These are phyloP conservation scores for Boletus subparvulus DNA, from an alignment of 768 basidiomycete genomes.

Conservation along the genomic window DNA sequence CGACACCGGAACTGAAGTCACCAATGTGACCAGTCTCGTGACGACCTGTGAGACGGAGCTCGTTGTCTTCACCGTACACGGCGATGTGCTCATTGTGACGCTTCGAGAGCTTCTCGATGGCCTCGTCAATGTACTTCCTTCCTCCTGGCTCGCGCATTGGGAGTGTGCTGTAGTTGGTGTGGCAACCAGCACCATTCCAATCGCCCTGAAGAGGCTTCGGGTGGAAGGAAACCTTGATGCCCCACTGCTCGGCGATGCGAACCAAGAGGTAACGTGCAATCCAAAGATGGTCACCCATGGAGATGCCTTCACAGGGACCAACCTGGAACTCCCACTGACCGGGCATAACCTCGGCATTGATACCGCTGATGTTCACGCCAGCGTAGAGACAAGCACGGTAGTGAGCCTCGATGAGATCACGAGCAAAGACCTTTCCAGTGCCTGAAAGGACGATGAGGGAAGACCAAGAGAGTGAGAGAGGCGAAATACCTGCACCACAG, in stretches of 20 bases:
- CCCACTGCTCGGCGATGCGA: constrained; percentile 98
- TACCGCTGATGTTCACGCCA: constrained; percentile 97
- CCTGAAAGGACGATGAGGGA: constrained; percentile 44
- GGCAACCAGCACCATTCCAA: constrained; percentile 99
- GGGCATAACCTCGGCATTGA: constrained; percentile 99
- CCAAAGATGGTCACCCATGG: constrained; percentile 99
- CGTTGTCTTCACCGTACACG: constrained; percentile 98
- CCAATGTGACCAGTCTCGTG: constrained; percentile 98
- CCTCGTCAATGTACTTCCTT: constrained; percentile 86
- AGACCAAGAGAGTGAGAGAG: not conserved
- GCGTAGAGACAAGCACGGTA: constrained; percentile 95
- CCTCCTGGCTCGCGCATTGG: constrained; percentile 93
- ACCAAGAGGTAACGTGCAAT: constrained; percentile 96
- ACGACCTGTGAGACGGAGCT: constrained; percentile 89
- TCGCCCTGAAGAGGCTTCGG: constrained; percentile 96
- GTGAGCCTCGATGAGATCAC: constrained; percentile 98
- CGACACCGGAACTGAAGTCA: constrained; percentile 90
- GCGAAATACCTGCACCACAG: constrained; percentile 84
- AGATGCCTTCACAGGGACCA: constrained; percentile 95
- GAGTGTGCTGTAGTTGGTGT: constrained; percentile 97
- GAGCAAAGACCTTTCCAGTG: constrained; percentile 96
- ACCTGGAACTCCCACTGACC: constrained; percentile 99
- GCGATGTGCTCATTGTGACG: constrained; percentile 95
- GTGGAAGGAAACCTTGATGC: constrained; percentile 97
- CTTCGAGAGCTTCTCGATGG: constrained; percentile 90